phyloP scores from a whole-genome alignment of 768 basidiomycete species.

The Phaffia australis region DNA sequence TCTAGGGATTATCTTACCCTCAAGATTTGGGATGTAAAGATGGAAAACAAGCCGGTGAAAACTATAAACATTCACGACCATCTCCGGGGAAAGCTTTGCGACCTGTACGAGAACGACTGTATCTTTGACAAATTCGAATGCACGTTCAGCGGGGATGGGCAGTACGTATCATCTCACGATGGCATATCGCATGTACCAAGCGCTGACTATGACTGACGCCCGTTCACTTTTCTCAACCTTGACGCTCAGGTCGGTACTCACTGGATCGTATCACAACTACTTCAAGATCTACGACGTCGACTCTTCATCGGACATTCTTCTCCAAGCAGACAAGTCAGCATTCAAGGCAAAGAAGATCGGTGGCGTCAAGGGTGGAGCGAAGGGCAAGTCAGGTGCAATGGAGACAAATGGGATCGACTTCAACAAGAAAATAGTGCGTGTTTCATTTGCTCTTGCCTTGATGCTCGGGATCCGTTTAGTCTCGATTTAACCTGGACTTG shows the following conservation, averaged over 20 bases:
- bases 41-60: constrained; percentile 92
- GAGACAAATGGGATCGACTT: constrained; percentile 63
- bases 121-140: constrained; percentile 99
- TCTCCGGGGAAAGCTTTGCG: constrained; percentile 90
- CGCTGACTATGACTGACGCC: neutral
- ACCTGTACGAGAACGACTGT: constrained; percentile 98
- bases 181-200: neutral
- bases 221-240: neutral
- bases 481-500: neutral
- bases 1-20: constrained; percentile 93
- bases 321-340: constrained; percentile 97
- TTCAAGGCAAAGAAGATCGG: constrained; percentile 99
- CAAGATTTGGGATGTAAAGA: constrained; percentile 99
- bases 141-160: constrained; percentile 92
- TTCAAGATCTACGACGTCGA: constrained; percentile 94
- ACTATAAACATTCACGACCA: constrained; percentile 99
- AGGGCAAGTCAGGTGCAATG: constrained; percentile 52
- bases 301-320: constrained; percentile 64
- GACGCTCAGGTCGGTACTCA: constrained; percentile 71
- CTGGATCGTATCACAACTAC: constrained; percentile 99
- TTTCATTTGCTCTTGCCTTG: neutral
- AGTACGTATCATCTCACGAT: constrained; percentile 42
- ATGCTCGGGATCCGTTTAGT: constrained; percentile 30
- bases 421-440: constrained; percentile 93
- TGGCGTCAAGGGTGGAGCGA: constrained; percentile 50